Percentiles rank a stretch among this genome's conserved stretches.
These are phyloP conservation scores for Tanacetum coccineum DNA, from an alignment of 129 eudicot species.

Conservation along the genomic window DNA sequence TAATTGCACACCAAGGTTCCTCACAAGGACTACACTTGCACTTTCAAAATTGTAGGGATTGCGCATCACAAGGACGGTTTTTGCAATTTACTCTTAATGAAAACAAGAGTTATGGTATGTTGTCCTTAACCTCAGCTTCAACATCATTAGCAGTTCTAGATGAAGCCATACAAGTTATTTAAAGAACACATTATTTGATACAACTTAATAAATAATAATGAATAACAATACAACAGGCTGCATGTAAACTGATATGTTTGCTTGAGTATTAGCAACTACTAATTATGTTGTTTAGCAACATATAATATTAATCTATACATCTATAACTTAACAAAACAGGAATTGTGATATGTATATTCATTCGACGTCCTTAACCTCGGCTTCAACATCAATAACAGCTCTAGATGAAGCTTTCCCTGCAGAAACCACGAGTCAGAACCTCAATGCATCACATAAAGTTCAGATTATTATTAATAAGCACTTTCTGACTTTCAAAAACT, in stretches of 20 bases:
- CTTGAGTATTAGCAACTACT: slow-evolving; percentile 7
- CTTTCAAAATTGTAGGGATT: too few relatives aligned
- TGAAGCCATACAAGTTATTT: too few relatives aligned
- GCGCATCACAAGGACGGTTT: too few relatives aligned
- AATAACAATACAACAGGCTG: neutral
- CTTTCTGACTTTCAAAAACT: too few relatives aligned
- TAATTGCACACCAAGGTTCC: too few relatives aligned
- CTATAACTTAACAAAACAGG: slow-evolving; percentile 1
- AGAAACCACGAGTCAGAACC: slow-evolving; percentile 9
- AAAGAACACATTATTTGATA: too few relatives aligned
- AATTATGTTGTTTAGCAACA: slow-evolving; percentile 17
- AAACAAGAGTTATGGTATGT: too few relatives aligned
- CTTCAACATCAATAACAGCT: slow-evolving; percentile 75
- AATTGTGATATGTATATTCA: slow-evolving; percentile 13
- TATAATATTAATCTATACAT: slow-evolving; percentile 27
- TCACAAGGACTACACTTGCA: too few relatives aligned
- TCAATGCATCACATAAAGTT: neutral
- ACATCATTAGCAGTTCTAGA: too few relatives aligned
- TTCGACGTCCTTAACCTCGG: slow-evolving; percentile 77
- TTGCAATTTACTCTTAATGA: too few relatives aligned
- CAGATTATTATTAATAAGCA: neutral
- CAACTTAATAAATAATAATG: too few relatives aligned
- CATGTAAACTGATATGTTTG: slow-evolving; percentile 8
- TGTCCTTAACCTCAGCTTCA: too few relatives aligned
- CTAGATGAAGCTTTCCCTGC: slow-evolving; percentile 59